Percentiles rank a stretch among this genome's conserved stretches.
These are phyloP conservation scores for Ramularia collo-cygni DNA, from an alignment of 2,329 filamentous ascomycete genomes.

Conservation along the genomic window DNA sequence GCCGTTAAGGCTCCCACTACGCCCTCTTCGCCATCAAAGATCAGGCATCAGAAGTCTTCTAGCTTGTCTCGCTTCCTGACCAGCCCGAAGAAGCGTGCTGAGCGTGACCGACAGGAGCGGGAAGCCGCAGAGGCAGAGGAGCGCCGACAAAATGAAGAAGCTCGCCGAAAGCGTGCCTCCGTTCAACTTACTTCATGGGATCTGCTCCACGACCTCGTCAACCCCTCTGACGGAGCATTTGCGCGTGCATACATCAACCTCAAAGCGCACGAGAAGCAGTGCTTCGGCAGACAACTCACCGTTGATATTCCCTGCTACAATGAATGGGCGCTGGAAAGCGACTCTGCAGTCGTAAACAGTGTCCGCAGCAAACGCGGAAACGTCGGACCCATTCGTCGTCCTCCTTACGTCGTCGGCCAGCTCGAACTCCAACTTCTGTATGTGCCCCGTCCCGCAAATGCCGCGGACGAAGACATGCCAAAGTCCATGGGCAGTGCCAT, in stretches of 20 bases:
- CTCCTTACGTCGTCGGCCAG: constrained; percentile 95
- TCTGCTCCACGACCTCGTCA: constrained; percentile 76
- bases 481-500: constrained; percentile 99
- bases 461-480: constrained; percentile 91
- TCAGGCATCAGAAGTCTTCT: constrained; percentile 67
- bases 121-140: constrained; percentile 66
- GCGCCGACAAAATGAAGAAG: constrained; percentile 34
- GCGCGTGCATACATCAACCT: constrained; percentile 88
- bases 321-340: constrained; percentile 92
- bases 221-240: constrained; percentile 83
- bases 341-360: constrained; percentile 63
- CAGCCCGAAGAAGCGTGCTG: constrained; percentile 94
- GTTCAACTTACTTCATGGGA: constrained; percentile 73
- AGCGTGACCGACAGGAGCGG: constrained; percentile 75
- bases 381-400: constrained; percentile 62
- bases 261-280: constrained; percentile 81
- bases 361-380: constrained; percentile 74
- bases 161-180: constrained; percentile 50
- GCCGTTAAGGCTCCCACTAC: constrained; percentile 32
- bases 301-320: constrained; percentile 95
- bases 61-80: constrained; percentile 89
- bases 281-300: constrained; percentile 79
- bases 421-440: constrained; percentile 90
- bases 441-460: constrained; percentile 82
- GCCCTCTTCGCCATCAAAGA: constrained; percentile 55